These are phyloP conservation scores for Mangifera indica DNA, from an alignment of 345 rosid genomes.

Conservation along the genomic window DNA sequence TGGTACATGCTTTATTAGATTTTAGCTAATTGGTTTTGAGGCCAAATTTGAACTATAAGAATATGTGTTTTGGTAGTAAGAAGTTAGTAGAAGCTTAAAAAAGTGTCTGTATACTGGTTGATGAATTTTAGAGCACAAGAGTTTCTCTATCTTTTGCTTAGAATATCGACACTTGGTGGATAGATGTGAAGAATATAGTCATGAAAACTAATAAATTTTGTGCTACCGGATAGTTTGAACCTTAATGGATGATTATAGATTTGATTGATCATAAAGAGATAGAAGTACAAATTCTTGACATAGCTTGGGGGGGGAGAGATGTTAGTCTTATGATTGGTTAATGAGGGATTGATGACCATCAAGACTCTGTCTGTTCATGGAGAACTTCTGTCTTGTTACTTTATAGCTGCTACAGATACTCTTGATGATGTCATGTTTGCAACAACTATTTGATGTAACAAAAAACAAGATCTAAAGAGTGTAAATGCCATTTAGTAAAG, in stretches of 20 bases:
- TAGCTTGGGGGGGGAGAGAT: not conserved
- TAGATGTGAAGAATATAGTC: too few species aligned
- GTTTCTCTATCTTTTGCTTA: not conserved
- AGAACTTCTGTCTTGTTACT: not conserved
- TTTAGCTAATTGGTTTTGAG: not conserved
- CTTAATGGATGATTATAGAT: not conserved
- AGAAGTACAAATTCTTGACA: not conserved
- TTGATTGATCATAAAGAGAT: not conserved
- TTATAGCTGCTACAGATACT: not conserved
- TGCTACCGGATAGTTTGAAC: not conserved
- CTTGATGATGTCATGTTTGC: not conserved
- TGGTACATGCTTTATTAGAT: not conserved
- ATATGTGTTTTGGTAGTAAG: not conserved
- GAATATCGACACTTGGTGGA: too few species aligned
- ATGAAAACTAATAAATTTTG: not conserved
- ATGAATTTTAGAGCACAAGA: not conserved
- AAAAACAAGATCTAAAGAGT: not conserved
- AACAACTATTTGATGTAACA: not conserved
- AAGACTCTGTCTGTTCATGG: not conserved
- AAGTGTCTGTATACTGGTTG: not conserved
- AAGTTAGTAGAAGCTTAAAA: not conserved
- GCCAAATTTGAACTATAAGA: not conserved
- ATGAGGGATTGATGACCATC: not conserved
- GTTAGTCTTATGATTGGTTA: not conserved
- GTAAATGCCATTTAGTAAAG: not conserved